Conservation (phyloP, 225 moss, liverwort and hornwort genomes). For the Marchantia polymorpha region DNA sequence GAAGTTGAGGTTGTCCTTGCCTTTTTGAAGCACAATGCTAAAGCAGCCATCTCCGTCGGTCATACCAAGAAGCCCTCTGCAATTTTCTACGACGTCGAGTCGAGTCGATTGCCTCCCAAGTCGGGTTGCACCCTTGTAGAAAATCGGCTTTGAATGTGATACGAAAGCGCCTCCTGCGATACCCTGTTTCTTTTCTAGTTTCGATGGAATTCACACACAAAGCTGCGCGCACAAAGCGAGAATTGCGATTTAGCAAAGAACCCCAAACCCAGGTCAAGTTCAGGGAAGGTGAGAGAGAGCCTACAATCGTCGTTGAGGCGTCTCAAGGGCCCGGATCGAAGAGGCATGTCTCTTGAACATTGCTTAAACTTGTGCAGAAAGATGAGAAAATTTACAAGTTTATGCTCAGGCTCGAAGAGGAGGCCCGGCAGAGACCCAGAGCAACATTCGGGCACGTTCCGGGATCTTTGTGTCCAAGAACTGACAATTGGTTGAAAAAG, state of each 20-base stretch:
- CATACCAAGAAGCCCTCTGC: too few relatives aligned
- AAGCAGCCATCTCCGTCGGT: too few relatives aligned
- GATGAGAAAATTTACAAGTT: constrained; percentile 65
- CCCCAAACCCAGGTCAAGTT: neutral
- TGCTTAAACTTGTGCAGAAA: constrained; percentile 42
- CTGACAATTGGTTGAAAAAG: constrained; percentile 63
- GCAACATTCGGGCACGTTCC: constrained; percentile 66
- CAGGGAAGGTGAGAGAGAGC: neutral
- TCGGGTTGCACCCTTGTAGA: too few relatives aligned
- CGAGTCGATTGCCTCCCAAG: too few relatives aligned
- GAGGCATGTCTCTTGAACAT: neutral
- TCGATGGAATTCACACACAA: neutral
- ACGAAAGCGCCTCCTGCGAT: neutral
- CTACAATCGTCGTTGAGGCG: neutral
- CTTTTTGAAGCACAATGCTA: too few relatives aligned
- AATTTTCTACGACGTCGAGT: too few relatives aligned
- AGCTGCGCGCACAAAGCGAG: neutral
- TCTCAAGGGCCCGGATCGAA: neutral
- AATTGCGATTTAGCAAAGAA: too few relatives aligned
- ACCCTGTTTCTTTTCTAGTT: neutral
- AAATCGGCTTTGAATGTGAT: too few relatives aligned
- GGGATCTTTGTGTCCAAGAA: constrained; percentile 53
- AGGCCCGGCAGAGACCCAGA: constrained; percentile 48
- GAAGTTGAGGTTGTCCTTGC: too few relatives aligned
- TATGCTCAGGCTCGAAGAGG: constrained; percentile 57